A percentile compares a stretch with the other conserved stretches of the same genome.
These are phyloP conservation scores for Endotrypanum monterogeii DNA, from an alignment of 208 protist genomes.

Conservation along the genomic window DNA sequence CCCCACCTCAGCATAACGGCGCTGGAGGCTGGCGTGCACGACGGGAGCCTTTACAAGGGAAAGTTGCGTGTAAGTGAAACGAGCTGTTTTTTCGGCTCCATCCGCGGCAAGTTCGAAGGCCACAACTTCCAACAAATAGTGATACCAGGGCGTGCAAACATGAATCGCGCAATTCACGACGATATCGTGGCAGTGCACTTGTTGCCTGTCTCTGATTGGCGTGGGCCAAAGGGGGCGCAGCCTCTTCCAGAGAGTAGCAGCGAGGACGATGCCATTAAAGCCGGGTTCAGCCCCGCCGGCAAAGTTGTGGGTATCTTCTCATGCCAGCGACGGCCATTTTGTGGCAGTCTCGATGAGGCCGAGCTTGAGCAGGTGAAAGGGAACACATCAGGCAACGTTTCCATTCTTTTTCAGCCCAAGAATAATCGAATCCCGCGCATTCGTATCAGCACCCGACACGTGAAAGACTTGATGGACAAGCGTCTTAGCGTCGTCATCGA, in stretches of 20 bases:
- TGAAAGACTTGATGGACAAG: slow-evolving; percentile 86
- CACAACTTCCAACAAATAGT: slow-evolving; percentile 77
- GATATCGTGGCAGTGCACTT: slow-evolving; percentile 83
- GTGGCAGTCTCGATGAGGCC: slow-evolving; percentile 82
- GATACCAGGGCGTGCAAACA: slow-evolving; percentile 70
- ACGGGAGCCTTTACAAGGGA: slow-evolving; percentile 67
- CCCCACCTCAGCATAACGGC: slow-evolving; percentile 44
- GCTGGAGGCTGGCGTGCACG: slow-evolving; percentile 60
- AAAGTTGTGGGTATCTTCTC: slow-evolving; percentile 75
- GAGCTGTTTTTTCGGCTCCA: slow-evolving; percentile 89
- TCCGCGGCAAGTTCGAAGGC: slow-evolving; percentile 82
- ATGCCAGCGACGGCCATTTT: slow-evolving; percentile 76
- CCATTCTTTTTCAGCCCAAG: slow-evolving; percentile 89
- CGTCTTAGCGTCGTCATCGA: slow-evolving; percentile 96
- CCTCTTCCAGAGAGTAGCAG: slow-evolving; percentile 32
- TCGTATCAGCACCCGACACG: slow-evolving; percentile 80
- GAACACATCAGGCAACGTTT: slow-evolving; percentile 55
- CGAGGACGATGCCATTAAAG: slow-evolving; percentile 64
- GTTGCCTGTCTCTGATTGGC: slow-evolving; percentile 58
- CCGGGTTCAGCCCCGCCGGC: slow-evolving; percentile 66
- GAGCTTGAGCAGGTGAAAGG: slow-evolving; percentile 57
- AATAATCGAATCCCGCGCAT: slow-evolving; percentile 89
- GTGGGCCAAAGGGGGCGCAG: slow-evolving; percentile 11
- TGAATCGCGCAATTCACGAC: slow-evolving; percentile 91
- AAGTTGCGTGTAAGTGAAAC: slow-evolving; percentile 82